A percentile compares a stretch with the other conserved stretches of the same genome.
These are phyloP conservation scores for Russula virescens DNA, from an alignment of 768 basidiomycete species.

Conservation along the genomic window DNA sequence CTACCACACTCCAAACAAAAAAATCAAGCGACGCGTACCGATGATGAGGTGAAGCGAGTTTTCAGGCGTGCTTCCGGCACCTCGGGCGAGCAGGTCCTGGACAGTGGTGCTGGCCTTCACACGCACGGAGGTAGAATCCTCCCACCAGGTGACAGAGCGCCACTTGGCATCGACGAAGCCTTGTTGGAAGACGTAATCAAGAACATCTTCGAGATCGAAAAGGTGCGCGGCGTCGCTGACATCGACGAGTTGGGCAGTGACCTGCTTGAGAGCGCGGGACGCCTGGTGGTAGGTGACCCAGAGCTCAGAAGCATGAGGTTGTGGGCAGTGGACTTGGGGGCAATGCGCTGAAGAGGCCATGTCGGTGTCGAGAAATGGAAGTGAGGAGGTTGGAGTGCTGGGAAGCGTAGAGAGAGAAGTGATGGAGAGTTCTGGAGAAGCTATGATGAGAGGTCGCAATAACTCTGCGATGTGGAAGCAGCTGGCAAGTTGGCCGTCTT, in stretches of 20 bases:
- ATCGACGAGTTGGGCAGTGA: conserved; percentile 44
- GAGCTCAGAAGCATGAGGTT: conserved; percentile 31
- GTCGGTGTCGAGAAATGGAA: background rate
- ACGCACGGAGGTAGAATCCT: conserved; percentile 36
- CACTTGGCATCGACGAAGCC: conserved; percentile 43
- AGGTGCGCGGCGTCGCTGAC: conserved; percentile 39
- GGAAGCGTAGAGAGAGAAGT: background rate
- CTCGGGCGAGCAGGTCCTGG: conserved; percentile 35
- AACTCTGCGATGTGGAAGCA: background rate
- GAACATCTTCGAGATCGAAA: conserved; percentile 42
- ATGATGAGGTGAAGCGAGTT: conserved; percentile 41
- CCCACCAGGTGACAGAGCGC: conserved; percentile 42
- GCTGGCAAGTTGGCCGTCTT: background rate
- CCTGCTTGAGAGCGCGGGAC: conserved; percentile 38
- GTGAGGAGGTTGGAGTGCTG: background rate
- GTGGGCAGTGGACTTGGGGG: background rate
- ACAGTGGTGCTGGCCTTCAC: conserved; percentile 34
- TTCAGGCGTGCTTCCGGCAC: conserved; percentile 39
- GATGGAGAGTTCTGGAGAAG: background rate
- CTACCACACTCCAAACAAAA: background rate
- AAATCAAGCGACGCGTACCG: conserved; percentile 29
- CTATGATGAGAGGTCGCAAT: background rate
- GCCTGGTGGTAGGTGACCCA: conserved; percentile 46
- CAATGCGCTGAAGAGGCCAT: conserved; percentile 1
- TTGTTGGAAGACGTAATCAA: conserved; percentile 41